Base-by-base conservation (phyloP, 208 protist species). In the Blechomonas ayalai region DNA sequence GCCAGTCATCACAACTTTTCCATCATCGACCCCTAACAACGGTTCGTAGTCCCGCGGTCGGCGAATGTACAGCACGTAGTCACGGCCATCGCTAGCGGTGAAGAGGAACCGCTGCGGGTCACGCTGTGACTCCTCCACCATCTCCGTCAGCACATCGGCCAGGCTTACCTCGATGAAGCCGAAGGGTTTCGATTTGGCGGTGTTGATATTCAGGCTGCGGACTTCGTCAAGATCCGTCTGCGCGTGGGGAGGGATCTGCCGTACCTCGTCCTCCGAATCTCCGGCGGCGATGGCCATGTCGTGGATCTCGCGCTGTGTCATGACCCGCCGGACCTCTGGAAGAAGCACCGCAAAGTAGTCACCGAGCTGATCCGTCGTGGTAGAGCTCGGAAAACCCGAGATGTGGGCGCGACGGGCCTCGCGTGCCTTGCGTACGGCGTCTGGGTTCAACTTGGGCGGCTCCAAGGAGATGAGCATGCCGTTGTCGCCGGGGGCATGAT, bases 321-420 rank as follows among this genome's bases (percentile, higher is more conserved):
- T 58, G 24, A 76, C 36, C n/a, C 79, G 80, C 4, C 85, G 81
- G 19, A 90, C 70, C 33, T 85, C 76, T 0, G 78, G 81, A 36
- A 90, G 51, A 34, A 93, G 48, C 0, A 75, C 50, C 6, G 38
- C 59, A 37, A 90, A 89, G 54, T 73, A 90, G 9, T 86, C 58
- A 20, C 66, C 34, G 25, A 90, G 62, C 51, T 90, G 69, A 38
- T 82, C 67, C 38, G 57, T 50, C 4, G 74, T 81, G 1, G 73
- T 81, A 52, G 31, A 20, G n/a, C 35, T 36, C 2, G 81, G 75
- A 45, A 90, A 90, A 27, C 74, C 77, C 24, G 74, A 79, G 42
- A 90, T 52, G 67, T 90, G 85, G 3, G 75, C 74, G n/a, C 85
- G 80, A 15, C 85, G 77, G 24, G 73, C 58, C 60, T 90, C 81